phyloP scores from a whole-genome alignment of 192 early-diverging fungal species.

The Phycomyces blakesleeanus region DNA sequence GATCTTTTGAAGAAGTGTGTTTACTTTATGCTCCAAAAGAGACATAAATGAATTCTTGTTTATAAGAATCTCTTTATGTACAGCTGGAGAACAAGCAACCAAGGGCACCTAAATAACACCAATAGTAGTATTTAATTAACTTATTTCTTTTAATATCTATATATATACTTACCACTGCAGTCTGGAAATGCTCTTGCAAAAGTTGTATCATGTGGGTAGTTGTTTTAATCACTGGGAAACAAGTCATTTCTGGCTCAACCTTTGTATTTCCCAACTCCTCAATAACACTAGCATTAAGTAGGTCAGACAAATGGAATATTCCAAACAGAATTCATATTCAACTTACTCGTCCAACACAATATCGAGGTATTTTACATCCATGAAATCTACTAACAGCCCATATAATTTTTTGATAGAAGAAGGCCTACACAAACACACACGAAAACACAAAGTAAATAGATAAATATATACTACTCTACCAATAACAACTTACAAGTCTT shows the following conservation, averaged over 20 bases:
- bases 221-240: conserved; percentile 60
- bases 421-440: conserved; percentile 39
- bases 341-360: conserved; percentile 71
- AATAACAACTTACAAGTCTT: conserved; percentile 51
- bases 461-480: too few species aligned
- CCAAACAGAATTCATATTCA: neutral
- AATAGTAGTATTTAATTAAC: too few species aligned
- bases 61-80: conserved; percentile 82
- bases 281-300: conserved; percentile 43
- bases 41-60: conserved; percentile 89
- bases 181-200: conserved; percentile 80
- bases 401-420: conserved; percentile 66
- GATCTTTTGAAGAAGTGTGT: conserved; percentile 68
- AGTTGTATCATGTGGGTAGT: conserved; percentile 70
- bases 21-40: conserved; percentile 75
- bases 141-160: too few species aligned
- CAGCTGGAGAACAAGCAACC: conserved; percentile 60
- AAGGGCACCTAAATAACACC: conserved; percentile 66
- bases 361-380: conserved; percentile 83
- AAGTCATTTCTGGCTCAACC: conserved; percentile 60
- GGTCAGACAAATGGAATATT: conserved; percentile 4
- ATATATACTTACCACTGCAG: conserved; percentile 58
- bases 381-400: conserved; percentile 66
- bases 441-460: conserved; percentile 1
- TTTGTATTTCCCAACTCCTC: conserved; percentile 62